Evolutionary conservation across 2,329 filamentous ascomycete species (phyloP).

Genomic region (Aspergillus brasiliensis): DNA sequence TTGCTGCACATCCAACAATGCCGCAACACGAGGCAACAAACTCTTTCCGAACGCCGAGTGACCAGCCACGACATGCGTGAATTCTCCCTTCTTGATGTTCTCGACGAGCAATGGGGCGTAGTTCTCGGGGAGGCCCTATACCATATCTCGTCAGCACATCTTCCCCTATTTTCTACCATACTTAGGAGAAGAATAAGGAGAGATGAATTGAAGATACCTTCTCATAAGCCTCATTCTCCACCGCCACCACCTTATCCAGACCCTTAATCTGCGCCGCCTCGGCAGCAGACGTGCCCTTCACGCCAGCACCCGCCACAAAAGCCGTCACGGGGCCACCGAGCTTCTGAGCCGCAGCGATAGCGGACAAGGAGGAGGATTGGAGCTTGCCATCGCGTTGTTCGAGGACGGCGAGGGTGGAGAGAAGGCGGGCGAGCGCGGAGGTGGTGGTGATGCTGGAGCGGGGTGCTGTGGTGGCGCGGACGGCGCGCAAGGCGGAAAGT

Average conservation of each 20-base stretch:
- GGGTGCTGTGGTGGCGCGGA: constrained; percentile 44
- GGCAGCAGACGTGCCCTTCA: constrained; percentile 70
- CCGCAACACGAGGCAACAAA: constrained; percentile 85
- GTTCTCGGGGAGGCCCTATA: constrained; percentile 86
- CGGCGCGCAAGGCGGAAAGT: constrained; percentile 45
- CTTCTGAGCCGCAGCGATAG: constrained; percentile 82
- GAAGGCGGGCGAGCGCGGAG: constrained; percentile 66
- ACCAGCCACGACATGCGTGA: constrained; percentile 85
- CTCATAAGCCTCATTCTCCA: constrained; percentile 89
- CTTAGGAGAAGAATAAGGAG: neutral
- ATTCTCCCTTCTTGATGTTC: constrained; percentile 94
- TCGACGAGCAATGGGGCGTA: constrained; percentile 90
- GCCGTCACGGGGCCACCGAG: constrained; percentile 82
- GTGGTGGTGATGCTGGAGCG: constrained; percentile 46
- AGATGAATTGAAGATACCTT: constrained; percentile 59
- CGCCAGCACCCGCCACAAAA: constrained; percentile 80
- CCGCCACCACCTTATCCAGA: constrained; percentile 84
- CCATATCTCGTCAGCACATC: constrained; percentile 8
- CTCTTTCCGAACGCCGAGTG: constrained; percentile 98
- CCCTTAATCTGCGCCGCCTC: constrained; percentile 88
- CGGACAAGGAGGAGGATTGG: constrained; percentile 77
- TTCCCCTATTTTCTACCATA: neutral
- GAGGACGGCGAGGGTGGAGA: constrained; percentile 87
- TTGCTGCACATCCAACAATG: constrained; percentile 87
- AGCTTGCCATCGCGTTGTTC: constrained; percentile 92